Evolutionary conservation across 768 basidiomycete genomes (phyloP), one percentile per base, ranked within the genome.

Genomic region (Dentipellis sp.): DNA sequence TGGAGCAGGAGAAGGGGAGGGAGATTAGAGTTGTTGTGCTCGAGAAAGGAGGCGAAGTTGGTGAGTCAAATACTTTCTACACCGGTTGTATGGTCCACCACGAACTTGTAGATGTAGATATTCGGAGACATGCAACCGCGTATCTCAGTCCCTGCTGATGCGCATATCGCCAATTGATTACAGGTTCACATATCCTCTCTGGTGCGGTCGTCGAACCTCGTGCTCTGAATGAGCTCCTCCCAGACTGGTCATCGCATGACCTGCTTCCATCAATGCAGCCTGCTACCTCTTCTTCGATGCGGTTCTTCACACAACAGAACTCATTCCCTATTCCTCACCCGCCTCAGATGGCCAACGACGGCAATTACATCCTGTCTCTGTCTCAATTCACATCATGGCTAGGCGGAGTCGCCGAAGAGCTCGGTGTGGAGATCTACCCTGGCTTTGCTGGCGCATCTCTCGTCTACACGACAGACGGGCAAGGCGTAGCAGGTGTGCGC

Each of bases 191-290:
- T 69, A 92, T 95, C 58, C 81, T 99, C 34, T 97, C 93, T 10
- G 97, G 95, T 10, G 93, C 94, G 0, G 94, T 97, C 54, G 80
- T 99, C 53, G 95, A 99, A 68, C 90, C 97, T 3, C 78, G 85
- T 14, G 93, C 94, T 2, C 78, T 99, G 36, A 80, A 94, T 59
- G 94, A 97, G 63, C 83, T 98, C 5, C 71, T 99, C 1, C 95
- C 94, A 0, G 77, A 85, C 66, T 98, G 94, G 94, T 68, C 77
- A 9, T 74, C 77, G 9, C 72, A 78, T 8, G 72, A 67, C 12
- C 79, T 80, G 50, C 88, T 95, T 54, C 94, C 95, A 1, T 76
- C 97, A 17, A 84, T 78, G 21, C 89, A 89, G 64, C 82, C 83
- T 0, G 91, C 93, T 0, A 84, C 80, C 0, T 83, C 81, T 23